Evolutionary conservation across 306 rosid genomes (phyloP), one percentile per base, ranked within the genome.

Genomic region (Pachyrhizus erosus): DNA sequence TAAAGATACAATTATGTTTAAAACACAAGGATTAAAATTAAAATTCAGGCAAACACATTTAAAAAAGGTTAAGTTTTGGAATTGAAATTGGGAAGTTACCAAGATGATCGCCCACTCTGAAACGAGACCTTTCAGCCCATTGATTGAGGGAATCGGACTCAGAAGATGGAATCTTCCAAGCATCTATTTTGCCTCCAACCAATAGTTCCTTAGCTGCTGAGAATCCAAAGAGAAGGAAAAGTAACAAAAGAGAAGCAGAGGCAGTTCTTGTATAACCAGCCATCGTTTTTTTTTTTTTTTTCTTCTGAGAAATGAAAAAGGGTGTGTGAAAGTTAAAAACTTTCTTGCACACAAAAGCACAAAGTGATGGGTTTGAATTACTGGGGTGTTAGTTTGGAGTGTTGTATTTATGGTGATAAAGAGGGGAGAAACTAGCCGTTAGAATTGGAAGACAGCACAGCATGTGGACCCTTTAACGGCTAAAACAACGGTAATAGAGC

Each of bases 161-260:
- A 14, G 98, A 91, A n/a, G 98, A 80, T 2, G 99, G 97, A 86
- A 93, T 40, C 84, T 84, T 84, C 99, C 99, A 96, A 5, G 93
- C 82, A 23, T 82, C 84, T 18, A 83, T 12, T 12, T 91, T 93
- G 48, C 98, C 97, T 57, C 99, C 99, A 29, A 93, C 91, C 76
- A 90, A 13, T 14, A 90, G 68, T 60, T 93, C 96, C 85, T 77
- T 89, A 24, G 92, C 97, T 72, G 89, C 89, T 4, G 96, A 84
- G 85, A 83, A 80, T 52, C 91, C 80, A 45, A 87, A 75, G 80
- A 91, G 83, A 54, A 90, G 69, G 11, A 90, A 81, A 18, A 81
- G 0, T 65, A 85, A 17, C 1, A 84, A 79, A 43, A 89, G 26
- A 26, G 84, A 87, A 55, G 86, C 77, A 14, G 86, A 80, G 6